These are phyloP conservation scores for Plantago major DNA, from an alignment of 257 asterid genomes.

Conservation along the genomic window DNA sequence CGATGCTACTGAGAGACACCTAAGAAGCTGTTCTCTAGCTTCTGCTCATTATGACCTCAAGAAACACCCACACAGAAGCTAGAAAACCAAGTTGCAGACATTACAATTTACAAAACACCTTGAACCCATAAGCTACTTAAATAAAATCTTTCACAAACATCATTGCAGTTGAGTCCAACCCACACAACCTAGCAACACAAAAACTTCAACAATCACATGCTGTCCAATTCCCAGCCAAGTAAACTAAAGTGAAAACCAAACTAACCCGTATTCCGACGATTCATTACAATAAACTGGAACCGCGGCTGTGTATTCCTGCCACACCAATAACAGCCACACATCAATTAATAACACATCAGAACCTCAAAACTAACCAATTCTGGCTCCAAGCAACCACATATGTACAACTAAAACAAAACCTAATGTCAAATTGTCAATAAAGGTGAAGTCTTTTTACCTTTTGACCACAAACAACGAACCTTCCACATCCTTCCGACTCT, in stretches of 20 bases:
- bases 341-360: conserved; percentile 17
- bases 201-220: too few species aligned
- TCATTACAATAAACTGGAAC: conserved; percentile 87
- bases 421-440: conserved; percentile 2
- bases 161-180: too few species aligned
- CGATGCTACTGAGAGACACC: too few species aligned
- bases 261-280: conserved; percentile 67
- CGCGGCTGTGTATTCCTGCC: conserved; percentile 71
- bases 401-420: background rate
- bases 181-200: too few species aligned
- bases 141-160: too few species aligned
- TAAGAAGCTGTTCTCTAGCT: too few species aligned
- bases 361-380: background rate
- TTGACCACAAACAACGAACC: conserved; percentile 90
- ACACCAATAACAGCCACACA: conserved; percentile 25
- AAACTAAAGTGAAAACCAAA: background rate
- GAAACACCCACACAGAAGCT: too few species aligned
- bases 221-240: too few species aligned
- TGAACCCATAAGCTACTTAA: too few species aligned
- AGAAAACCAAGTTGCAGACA: too few species aligned
- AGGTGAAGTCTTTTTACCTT: conserved; percentile 40
- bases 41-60: too few species aligned
- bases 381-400: background rate
- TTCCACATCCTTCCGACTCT: conserved; percentile 94
- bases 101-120: too few species aligned